Evolutionary conservation across 371 early-diverging fungal genomes (phyloP).

Genomic region (Rhizopus arrhizus): DNA sequence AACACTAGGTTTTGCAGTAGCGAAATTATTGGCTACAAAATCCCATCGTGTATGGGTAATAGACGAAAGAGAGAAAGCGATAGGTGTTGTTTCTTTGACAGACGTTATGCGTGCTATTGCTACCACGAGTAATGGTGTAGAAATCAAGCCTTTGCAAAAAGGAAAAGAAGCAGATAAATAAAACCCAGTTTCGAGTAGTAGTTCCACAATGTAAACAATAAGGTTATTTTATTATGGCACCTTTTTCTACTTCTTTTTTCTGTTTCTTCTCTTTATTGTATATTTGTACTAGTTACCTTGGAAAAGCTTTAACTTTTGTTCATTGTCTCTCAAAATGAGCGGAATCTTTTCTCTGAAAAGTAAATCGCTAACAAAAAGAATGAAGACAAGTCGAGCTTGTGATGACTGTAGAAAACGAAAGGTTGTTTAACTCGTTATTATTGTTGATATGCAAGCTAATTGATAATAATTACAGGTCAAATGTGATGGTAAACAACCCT

Average conservation of each 20-base stretch:
- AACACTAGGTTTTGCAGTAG: conserved; percentile 68
- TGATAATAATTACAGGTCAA: conserved; percentile 36
- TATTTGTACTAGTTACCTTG: background rate
- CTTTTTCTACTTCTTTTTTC: conserved; percentile 5
- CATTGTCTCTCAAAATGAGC: conserved; percentile 14
- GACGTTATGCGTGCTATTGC: conserved; percentile 68
- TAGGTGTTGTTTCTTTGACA: conserved; percentile 75
- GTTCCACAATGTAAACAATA: conserved; percentile 4
- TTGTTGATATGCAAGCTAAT: background rate
- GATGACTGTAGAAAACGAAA: conserved; percentile 58
- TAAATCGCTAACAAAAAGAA: conserved; percentile 36
- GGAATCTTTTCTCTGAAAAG: conserved; percentile 24
- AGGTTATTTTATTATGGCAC: background rate
- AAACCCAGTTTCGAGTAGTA: background rate
- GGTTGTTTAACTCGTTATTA: conserved; percentile 26
- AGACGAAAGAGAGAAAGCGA: conserved; percentile 51
- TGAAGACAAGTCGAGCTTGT: conserved; percentile 51
- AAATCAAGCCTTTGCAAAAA: conserved; percentile 9
- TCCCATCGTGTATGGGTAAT: conserved; percentile 87
- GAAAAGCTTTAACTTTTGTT: background rate
- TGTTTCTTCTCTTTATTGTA: background rate
- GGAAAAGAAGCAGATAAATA: conserved; percentile 2
- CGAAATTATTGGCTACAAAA: conserved; percentile 78
- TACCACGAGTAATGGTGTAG: conserved; percentile 23
- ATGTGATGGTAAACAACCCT: conserved; percentile 56